These are phyloP conservation scores for Neobulgaria alba DNA, from an alignment of 2,329 filamentous ascomycete species.

Conservation along the genomic window DNA sequence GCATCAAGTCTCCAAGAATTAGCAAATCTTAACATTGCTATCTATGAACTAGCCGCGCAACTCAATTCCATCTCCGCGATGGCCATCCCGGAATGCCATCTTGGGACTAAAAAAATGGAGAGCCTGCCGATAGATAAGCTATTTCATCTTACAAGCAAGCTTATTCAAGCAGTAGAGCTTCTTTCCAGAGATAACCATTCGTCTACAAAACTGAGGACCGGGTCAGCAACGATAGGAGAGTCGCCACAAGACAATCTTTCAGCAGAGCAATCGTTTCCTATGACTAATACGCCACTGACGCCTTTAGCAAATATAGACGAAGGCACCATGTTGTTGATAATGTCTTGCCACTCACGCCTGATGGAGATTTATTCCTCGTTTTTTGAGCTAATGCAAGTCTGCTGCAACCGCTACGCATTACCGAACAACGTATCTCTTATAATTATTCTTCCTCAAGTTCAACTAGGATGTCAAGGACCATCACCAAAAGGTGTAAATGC, in stretches of 20 bases:
- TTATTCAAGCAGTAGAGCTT: constrained; percentile 1
- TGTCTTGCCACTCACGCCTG: constrained; percentile 5
- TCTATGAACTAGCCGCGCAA: constrained; percentile 2
- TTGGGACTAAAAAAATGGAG: neutral
- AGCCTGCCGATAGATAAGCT: constrained; percentile 5
- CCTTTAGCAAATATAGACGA: constrained; percentile 3
- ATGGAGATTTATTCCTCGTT: constrained; percentile 6
- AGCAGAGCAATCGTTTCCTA: too few relatives aligned
- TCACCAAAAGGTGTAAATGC: constrained; percentile 4
- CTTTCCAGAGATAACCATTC: constrained; percentile 1
- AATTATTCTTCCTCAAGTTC: constrained; percentile 4
- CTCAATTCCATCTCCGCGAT: constrained; percentile 1
- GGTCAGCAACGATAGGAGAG: too few relatives aligned
- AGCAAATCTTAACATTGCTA: constrained; percentile 2
- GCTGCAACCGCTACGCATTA: constrained; percentile 1
- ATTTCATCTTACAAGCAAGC: constrained; percentile 5
- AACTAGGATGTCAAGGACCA: constrained; percentile 3
- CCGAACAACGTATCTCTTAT: neutral
- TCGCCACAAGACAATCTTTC: too few relatives aligned
- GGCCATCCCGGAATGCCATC: too few relatives aligned
- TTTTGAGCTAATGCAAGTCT: constrained; percentile 9
- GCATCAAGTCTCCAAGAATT: constrained; percentile 1
- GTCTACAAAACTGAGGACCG: too few relatives aligned
- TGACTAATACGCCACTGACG: neutral
- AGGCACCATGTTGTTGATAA: constrained; percentile 4